Conservation (phyloP, 2,329 filamentous ascomycete species). For the Gnomoniopsis smithogilvyi region DNA sequence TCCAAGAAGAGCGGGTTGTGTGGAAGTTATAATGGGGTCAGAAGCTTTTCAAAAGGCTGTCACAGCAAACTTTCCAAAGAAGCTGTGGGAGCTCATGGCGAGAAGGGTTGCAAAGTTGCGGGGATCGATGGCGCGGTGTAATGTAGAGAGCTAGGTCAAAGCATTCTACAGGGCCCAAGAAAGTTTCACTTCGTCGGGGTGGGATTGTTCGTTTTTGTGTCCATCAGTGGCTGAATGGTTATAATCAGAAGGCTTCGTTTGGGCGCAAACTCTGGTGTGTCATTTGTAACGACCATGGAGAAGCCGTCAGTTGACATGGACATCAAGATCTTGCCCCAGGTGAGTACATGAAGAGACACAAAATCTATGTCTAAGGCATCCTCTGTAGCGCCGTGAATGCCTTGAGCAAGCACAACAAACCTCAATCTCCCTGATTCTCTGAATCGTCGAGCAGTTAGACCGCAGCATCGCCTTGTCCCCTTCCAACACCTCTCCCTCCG, state of each 20-base stretch:
- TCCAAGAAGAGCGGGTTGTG: slow-evolving; percentile 25
- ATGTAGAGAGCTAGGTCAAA: not conserved
- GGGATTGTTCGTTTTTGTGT: too few relatives aligned
- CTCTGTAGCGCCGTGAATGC: too few relatives aligned
- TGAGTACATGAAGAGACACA: too few relatives aligned
- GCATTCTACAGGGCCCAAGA: not conserved
- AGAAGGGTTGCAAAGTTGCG: slow-evolving; percentile 21
- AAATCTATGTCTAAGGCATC: too few relatives aligned
- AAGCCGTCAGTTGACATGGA: too few relatives aligned
- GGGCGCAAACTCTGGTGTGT: too few relatives aligned
- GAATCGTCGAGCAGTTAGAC: not conserved
- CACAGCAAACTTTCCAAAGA: slow-evolving; percentile 35
- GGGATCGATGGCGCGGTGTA: slow-evolving; percentile 7
- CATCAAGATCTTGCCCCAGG: too few relatives aligned
- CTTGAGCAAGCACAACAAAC: not conserved
- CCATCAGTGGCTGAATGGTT: too few relatives aligned
- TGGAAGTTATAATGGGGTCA: slow-evolving; percentile 32
- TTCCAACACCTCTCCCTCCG: not conserved
- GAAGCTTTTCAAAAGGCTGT: slow-evolving; percentile 35
- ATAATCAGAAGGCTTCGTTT: too few relatives aligned
- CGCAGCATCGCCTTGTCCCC: slow-evolving; percentile 1
- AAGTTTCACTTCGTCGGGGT: too few relatives aligned
- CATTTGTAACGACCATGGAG: too few relatives aligned
- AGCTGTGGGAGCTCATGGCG: slow-evolving; percentile 27
- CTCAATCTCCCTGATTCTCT: not conserved